phyloP scores from a whole-genome alignment of 176 grass and related monocot genomes.

The Bolboschoenus planiculmis region DNA sequence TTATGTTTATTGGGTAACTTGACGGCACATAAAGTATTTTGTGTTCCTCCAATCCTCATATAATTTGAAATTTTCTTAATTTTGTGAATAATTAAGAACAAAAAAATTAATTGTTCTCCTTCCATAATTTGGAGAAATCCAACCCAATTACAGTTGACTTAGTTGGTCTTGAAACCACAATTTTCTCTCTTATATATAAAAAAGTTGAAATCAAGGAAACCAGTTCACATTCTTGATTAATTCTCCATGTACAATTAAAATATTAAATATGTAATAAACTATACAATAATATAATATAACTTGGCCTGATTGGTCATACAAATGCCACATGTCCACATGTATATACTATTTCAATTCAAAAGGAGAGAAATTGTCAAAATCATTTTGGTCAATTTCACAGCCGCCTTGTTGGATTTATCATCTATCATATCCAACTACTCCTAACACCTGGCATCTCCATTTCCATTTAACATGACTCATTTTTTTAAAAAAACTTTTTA shows the following conservation, averaged over 20 bases:
- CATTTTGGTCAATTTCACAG: background rate
- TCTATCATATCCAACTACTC: background rate
- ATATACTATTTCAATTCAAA: background rate
- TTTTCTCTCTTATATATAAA: background rate
- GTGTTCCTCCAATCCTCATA: no score
- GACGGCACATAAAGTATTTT: no score
- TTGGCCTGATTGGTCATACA: background rate
- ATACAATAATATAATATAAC: background rate
- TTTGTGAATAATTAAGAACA: no score
- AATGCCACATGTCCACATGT: background rate
- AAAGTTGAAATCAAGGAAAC: background rate
- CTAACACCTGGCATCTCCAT: background rate
- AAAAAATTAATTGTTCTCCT: no score
- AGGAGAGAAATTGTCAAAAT: background rate
- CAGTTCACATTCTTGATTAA: background rate
- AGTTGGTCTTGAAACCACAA: background rate
- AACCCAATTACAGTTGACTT: background rate
- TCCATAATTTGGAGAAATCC: background rate
- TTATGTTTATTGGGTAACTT: no score
- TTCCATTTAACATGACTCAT: constrained; percentile 8
- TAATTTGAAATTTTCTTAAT: no score
- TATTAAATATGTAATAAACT: background rate
- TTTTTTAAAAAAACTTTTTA: no score
- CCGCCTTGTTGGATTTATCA: background rate
- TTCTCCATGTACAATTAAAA: background rate